These are phyloP conservation scores for Talaromyces sp. DNA, from an alignment of 2,329 filamentous ascomycete species.

Conservation along the genomic window DNA sequence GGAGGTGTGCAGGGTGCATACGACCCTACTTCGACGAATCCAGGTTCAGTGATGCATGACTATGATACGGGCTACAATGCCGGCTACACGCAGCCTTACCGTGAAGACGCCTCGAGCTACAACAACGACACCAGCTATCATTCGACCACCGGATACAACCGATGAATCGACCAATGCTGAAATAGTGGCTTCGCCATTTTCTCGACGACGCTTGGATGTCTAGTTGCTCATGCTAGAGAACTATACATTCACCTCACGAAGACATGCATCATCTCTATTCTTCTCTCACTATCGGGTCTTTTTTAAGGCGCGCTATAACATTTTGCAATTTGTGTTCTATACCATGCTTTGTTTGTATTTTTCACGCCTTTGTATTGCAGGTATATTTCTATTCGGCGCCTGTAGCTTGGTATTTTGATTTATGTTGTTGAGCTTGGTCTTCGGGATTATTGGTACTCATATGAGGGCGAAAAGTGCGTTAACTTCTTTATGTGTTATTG, in stretches of 20 bases:
- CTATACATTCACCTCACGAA: constrained; percentile 14
- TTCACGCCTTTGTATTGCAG: constrained; percentile 5
- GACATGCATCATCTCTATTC: constrained; percentile 4
- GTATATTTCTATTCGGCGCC: background rate
- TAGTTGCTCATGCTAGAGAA: constrained; percentile 2
- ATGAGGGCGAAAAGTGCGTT: constrained; percentile 1
- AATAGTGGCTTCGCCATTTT: background rate
- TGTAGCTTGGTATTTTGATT: background rate
- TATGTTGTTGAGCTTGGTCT: background rate
- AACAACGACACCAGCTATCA: constrained; percentile 16
- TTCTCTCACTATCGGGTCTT: background rate
- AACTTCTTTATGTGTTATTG: background rate
- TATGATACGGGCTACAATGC: constrained; percentile 39
- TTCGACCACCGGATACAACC: constrained; percentile 20
- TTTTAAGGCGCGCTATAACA: background rate
- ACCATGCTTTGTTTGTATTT: constrained; percentile 3
- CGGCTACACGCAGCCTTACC: constrained; percentile 32
- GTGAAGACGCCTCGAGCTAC: constrained; percentile 10
- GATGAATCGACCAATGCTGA: constrained; percentile 8
- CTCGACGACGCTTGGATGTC: background rate
- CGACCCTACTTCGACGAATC: constrained; percentile 28
- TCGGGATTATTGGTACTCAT: background rate
- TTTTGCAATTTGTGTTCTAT: constrained; percentile 1
- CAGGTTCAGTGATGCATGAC: constrained; percentile 32
- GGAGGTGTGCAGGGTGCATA: constrained; percentile 33